These are phyloP conservation scores for Lactarius trivialis DNA, from an alignment of 768 basidiomycete genomes.

Conservation along the genomic window DNA sequence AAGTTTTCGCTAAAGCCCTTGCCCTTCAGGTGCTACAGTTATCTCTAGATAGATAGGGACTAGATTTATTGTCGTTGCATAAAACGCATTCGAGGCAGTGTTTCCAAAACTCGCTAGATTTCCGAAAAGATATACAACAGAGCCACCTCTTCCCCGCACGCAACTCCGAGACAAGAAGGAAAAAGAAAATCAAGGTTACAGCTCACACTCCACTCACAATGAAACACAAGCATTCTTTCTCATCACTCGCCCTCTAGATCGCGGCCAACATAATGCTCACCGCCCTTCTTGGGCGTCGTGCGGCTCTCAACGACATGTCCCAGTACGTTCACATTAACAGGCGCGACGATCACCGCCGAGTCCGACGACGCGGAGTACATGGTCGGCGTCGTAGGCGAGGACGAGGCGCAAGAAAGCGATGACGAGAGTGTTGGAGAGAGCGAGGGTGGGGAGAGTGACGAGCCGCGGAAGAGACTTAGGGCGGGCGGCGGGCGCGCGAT, in stretches of 20 bases:
- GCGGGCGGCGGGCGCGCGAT: slow-evolving; percentile 14
- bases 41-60: neutral
- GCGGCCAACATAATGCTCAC: neutral
- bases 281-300: slow-evolving; percentile 14
- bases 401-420: neutral
- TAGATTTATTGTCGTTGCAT: neutral
- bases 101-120: neutral
- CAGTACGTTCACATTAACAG: neutral
- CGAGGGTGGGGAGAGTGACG: neutral
- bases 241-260: neutral
- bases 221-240: too few species aligned
- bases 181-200: too few species aligned
- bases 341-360: slow-evolving; percentile 9
- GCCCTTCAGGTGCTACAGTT: too few species aligned
- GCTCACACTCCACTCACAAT: too few species aligned
- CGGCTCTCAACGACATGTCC: slow-evolving; percentile 13
- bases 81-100: neutral
- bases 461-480: slow-evolving; percentile 7
- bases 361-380: neutral
- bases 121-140: neutral
- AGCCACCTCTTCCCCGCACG: neutral
- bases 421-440: neutral
- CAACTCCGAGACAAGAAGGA: neutral
- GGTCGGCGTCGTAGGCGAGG: neutral
- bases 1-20: too few species aligned